phyloP scores from a whole-genome alignment of 768 basidiomycete species.

The Leccinellum albellum region DNA sequence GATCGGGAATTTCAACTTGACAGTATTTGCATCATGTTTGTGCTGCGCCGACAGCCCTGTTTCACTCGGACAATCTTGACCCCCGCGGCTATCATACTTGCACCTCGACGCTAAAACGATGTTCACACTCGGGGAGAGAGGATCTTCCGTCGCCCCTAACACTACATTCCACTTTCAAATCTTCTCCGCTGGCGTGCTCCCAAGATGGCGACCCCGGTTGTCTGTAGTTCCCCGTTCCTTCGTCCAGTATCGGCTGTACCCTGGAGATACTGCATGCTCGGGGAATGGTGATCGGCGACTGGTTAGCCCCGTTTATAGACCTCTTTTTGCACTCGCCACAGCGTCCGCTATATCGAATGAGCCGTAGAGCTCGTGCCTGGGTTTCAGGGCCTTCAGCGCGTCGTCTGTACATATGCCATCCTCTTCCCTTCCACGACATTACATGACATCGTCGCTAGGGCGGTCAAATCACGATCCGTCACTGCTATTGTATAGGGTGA shows the following conservation, averaged over 20 bases:
- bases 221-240: neutral
- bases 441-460: neutral
- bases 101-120: neutral
- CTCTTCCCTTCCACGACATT: neutral
- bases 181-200: neutral
- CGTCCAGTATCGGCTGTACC: neutral
- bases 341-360: neutral
- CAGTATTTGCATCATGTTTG: neutral
- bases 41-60: neutral
- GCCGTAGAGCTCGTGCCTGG: too few species aligned
- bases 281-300: neutral
- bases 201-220: neutral
- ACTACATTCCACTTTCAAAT: neutral
- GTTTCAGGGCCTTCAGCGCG: neutral
- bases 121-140: neutral
- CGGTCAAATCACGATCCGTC: neutral
- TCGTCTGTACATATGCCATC: neutral
- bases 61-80: neutral
- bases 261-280: neutral
- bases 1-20: slow-evolving; percentile 1
- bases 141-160: neutral
- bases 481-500: neutral
- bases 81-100: neutral
- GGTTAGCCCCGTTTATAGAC: neutral
- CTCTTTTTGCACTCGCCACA: neutral